Evolutionary conservation across 2,329 filamentous ascomycete species (phyloP).

Genomic region (Neocucurbitaria cava): DNA sequence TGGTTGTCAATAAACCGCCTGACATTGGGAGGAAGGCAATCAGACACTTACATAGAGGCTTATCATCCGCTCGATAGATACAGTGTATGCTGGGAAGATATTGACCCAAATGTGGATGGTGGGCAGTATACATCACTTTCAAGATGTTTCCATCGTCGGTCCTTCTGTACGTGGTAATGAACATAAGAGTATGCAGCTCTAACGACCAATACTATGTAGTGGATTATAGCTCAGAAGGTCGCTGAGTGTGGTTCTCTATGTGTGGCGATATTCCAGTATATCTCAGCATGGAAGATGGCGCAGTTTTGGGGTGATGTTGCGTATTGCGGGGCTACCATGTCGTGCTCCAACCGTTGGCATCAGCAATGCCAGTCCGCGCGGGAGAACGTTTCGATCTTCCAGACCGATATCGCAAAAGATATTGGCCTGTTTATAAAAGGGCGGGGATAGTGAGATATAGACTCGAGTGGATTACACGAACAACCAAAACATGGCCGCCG

Average conservation of each 20-base stretch:
- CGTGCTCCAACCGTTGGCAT: conserved; percentile 20
- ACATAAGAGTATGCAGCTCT: too few relatives aligned
- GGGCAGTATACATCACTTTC: too few relatives aligned
- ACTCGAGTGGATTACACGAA: background rate
- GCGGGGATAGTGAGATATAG: background rate
- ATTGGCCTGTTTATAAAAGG: background rate
- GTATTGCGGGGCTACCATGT: conserved; percentile 35
- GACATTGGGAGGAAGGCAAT: background rate
- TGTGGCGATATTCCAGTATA: background rate
- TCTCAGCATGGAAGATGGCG: background rate
- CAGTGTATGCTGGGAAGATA: background rate
- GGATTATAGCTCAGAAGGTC: background rate
- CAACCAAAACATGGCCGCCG: conserved; percentile 12
- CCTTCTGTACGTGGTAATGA: too few relatives aligned
- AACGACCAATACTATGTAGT: too few relatives aligned
- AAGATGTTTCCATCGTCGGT: too few relatives aligned
- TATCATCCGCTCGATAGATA: conserved; percentile 51
- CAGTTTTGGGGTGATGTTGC: conserved; percentile 22
- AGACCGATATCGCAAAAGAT: background rate
- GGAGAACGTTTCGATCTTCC: background rate
- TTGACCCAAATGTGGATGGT: too few relatives aligned
- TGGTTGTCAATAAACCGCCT: background rate
- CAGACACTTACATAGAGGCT: conserved; percentile 53
- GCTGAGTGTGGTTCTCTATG: background rate
- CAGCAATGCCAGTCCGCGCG: conserved; percentile 1